phyloP scores from a whole-genome alignment of 2,329 filamentous ascomycete species.

The Pestalotiopsis sp. region DNA sequence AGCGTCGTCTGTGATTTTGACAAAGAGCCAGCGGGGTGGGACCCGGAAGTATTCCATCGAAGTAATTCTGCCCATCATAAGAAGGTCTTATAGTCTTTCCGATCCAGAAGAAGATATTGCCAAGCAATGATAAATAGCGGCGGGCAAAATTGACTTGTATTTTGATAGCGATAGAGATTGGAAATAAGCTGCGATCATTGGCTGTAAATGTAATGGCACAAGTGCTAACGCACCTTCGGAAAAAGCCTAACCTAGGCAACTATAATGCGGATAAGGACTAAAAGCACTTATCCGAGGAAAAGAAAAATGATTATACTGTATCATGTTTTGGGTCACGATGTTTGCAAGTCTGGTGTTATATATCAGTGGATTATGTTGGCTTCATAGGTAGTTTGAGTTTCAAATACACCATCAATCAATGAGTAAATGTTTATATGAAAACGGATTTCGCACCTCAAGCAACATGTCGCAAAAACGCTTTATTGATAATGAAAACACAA shows the following conservation, averaged over 20 bases:
- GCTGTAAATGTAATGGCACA: no score
- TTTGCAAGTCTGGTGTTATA: neutral
- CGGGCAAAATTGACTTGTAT: no score
- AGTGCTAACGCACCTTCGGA: neutral
- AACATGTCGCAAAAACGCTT: neutral
- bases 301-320: neutral
- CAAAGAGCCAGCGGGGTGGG: slow-evolving; percentile 76
- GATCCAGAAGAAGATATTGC: no score
- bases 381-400: neutral
- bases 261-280: neutral
- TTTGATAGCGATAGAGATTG: no score
- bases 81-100: no score
- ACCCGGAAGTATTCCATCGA: slow-evolving; percentile 75
- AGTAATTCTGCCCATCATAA: slow-evolving; percentile 62
- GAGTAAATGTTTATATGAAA: neutral
- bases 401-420: neutral
- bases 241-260: neutral
- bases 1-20: slow-evolving; percentile 71
- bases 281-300: neutral
- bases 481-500: neutral
- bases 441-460: neutral
- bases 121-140: no score
- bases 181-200: no score
- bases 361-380: neutral
- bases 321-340: neutral